Base-by-base conservation (phyloP, 352 stramenopile genomes). In the Phytopythium boreale region DNA sequence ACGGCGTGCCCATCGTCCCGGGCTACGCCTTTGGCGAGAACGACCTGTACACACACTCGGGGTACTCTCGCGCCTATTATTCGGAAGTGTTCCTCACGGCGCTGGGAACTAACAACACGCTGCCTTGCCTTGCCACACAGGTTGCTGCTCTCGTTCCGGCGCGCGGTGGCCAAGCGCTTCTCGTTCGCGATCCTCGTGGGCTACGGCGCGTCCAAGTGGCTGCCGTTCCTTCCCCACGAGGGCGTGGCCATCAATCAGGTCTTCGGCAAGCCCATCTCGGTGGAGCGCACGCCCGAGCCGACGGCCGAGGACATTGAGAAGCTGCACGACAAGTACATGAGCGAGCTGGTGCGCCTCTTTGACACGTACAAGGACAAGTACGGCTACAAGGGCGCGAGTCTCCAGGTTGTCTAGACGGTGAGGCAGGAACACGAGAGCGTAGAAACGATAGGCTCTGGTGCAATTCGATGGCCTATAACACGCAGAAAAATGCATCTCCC, bases 351-450 rank as follows among this genome's bases (percentile, higher is more conserved):
- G 56, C 82, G 82, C 31, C 79, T 94, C 55, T 96, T 90, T 63
- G 75, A 92, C 59, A 90, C 88, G 74, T 92, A 94, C 81, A 96
- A 96, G 68, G 67, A 63, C 31, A 77, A 91, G 66, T 89, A 89
- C 60, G 84, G 80, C 1, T 88, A 87, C 61, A 70, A 71, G 34
- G 69, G 92, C 36, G 69, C 76, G 43, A 76, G 75, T 31, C 67
- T 95, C 47, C 71, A 76, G 31, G 67, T 95, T 36, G 66, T 75
- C 55, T 93, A 89, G 60, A 62, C 46, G 34, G n/a, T n/a, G n/a
- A 15, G 6, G n/a, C 0, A 11, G 49, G 24, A 56, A 22, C 47
- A 53, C 11, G 47, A 52, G 46, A 43, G 37, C n/a, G 31, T 20
- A 12, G n/a, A 57, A 66, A 43, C 29, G 36, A 34, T 10, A 44